These are phyloP conservation scores for Evernia prunastri DNA, from an alignment of 495 filamentous ascomycete species.

Conservation along the genomic window DNA sequence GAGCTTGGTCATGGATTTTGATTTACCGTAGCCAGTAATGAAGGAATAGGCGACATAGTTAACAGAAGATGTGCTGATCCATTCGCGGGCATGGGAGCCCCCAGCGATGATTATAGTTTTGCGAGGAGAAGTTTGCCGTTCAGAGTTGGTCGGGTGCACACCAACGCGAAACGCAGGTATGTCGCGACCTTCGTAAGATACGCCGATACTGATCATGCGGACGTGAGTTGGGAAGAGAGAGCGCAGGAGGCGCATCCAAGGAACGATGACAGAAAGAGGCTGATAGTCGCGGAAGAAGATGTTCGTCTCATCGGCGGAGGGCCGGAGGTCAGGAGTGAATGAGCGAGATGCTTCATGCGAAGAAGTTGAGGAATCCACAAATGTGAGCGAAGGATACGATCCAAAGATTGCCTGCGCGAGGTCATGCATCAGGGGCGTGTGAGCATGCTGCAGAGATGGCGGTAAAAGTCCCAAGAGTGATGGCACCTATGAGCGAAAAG, in stretches of 20 bases:
- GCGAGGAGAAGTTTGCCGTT: conserved; percentile 40
- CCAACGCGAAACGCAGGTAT: conserved; percentile 81
- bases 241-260: conserved; percentile 84
- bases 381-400: conserved; percentile 56
- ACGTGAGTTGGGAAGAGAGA: conserved; percentile 83
- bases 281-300: conserved; percentile 88
- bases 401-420: conserved; percentile 68
- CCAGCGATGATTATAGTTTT: conserved; percentile 81
- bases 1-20: conserved; percentile 59
- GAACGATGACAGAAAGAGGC: conserved; percentile 65
- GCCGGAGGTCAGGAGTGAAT: conserved; percentile 33
- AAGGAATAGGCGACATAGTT: conserved; percentile 86
- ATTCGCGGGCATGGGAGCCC: conserved; percentile 86
- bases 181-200: conserved; percentile 77
- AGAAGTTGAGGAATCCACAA: conserved; percentile 25
- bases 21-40: conserved; percentile 71
- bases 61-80: conserved; percentile 92
- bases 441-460: conserved; percentile 60
- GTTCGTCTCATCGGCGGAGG: conserved; percentile 42
- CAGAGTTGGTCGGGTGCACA: conserved; percentile 41
- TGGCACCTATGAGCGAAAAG: conserved; percentile 45
- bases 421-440: conserved; percentile 73
- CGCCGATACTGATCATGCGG: conserved; percentile 65
- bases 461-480: conserved; percentile 82
- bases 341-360: conserved; percentile 30